These are phyloP conservation scores for Boletus edulis DNA, from an alignment of 768 basidiomycete genomes.

Conservation along the genomic window DNA sequence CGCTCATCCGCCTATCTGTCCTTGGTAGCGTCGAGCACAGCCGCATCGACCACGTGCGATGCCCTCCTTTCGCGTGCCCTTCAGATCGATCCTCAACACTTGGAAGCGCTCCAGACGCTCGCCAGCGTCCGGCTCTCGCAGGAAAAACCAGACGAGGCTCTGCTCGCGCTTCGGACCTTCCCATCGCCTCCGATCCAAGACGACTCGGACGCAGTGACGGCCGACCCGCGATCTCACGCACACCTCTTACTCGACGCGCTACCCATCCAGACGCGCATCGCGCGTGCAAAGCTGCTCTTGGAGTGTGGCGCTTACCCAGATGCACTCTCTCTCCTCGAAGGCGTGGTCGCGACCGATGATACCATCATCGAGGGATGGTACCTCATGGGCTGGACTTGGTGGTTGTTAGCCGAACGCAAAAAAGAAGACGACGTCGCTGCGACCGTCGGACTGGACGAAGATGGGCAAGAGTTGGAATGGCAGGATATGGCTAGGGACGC, in stretches of 20 bases:
- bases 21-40: conserved; percentile 69
- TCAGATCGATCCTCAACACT: conserved; percentile 67
- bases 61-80: conserved; percentile 68
- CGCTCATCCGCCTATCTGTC: background rate
- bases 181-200: conserved; percentile 16
- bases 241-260: conserved; percentile 21
- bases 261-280: conserved; percentile 69
- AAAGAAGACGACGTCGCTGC: conserved; percentile 50
- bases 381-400: conserved; percentile 91
- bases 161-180: conserved; percentile 33
- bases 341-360: conserved; percentile 78
- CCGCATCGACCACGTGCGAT: conserved; percentile 82
- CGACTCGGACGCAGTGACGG: background rate
- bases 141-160: conserved; percentile 74
- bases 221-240: conserved; percentile 36
- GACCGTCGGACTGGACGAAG: conserved; percentile 31
- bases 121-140: conserved; percentile 91
- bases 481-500: conserved; percentile 78
- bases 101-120: conserved; percentile 76
- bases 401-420: conserved; percentile 73
- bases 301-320: conserved; percentile 70
- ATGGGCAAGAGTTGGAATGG: conserved; percentile 52
- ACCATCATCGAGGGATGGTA: conserved; percentile 56
- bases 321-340: conserved; percentile 74
- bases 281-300: conserved; percentile 78